phyloP scores from a whole-genome alignment of 2,329 filamentous ascomycete species.

The Pseudopyricularia cyperi region DNA sequence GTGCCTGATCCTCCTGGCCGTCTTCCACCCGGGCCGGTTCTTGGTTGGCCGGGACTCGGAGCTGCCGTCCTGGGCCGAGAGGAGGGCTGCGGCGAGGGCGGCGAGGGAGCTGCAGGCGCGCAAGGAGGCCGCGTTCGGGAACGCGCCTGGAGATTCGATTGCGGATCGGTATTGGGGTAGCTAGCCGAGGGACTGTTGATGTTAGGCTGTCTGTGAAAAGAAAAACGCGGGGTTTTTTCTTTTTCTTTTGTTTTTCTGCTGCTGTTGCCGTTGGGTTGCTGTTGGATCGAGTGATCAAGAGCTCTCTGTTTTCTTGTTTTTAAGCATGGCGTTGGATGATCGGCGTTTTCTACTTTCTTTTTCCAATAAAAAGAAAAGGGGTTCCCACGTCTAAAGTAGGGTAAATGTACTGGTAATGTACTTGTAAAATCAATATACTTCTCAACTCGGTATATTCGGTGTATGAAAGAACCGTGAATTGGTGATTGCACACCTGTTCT shows the following conservation, averaged over 20 bases:
- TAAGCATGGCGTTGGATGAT: not conserved
- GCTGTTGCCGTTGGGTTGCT: not conserved
- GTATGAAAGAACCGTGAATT: no score
- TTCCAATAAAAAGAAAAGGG: no score
- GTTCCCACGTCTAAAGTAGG: no score
- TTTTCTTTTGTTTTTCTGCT: not conserved
- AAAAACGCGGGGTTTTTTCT: not conserved
- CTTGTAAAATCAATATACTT: no score
- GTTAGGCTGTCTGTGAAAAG: not conserved
- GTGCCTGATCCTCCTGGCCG: slow-evolving; percentile 23
- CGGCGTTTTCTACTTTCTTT: no score
- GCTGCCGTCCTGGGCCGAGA: slow-evolving; percentile 21
- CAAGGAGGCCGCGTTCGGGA: not conserved
- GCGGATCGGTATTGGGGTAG: not conserved
- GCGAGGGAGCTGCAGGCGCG: slow-evolving; percentile 4
- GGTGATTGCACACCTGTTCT: no score
- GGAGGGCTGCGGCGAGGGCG: not conserved
- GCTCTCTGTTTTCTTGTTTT: not conserved
- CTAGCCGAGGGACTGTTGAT: not conserved
- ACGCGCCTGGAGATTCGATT: not conserved
- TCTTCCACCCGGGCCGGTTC: slow-evolving; percentile 34
- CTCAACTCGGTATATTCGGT: no score
- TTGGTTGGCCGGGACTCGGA: slow-evolving; percentile 30
- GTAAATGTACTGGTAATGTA: no score
- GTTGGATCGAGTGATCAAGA: no score